Percentiles rank a stretch among this genome's conserved stretches.
These are phyloP conservation scores for Balamuthia mandrillaris DNA, from an alignment of 208 protist genomes.

Conservation along the genomic window DNA sequence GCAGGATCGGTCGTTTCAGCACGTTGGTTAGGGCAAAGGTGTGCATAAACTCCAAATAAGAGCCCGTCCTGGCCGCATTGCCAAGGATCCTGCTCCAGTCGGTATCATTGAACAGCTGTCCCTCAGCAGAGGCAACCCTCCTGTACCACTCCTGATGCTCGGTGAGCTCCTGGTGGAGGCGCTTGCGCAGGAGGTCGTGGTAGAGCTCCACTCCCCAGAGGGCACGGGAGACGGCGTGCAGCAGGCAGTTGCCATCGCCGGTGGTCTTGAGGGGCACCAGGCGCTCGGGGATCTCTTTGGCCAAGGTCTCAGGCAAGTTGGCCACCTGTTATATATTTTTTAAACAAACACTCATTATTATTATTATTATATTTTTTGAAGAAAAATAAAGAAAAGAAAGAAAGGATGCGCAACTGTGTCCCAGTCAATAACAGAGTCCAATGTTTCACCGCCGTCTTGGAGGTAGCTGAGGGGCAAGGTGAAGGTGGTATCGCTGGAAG, in stretches of 20 bases:
- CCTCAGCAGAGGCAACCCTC: neutral
- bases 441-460: neutral
- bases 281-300: neutral
- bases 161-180: neutral
- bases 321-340: neutral
- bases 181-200: slow-evolving; percentile 28
- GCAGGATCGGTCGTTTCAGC: slow-evolving; percentile 30
- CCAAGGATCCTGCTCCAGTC: slow-evolving; percentile 30
- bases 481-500: slow-evolving; percentile 20
- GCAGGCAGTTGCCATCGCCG: slow-evolving; percentile 50
- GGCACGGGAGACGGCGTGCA: slow-evolving; percentile 42
- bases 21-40: slow-evolving; percentile 40
- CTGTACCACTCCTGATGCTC: slow-evolving; percentile 18
- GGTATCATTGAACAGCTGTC: neutral
- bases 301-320: neutral
- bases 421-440: slow-evolving; percentile 8
- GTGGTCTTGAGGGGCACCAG: slow-evolving; percentile 34
- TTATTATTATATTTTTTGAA: neutral
- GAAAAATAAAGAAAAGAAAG: neutral
- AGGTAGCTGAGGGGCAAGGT: neutral
- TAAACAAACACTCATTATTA: neutral
- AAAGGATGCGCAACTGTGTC: neutral
- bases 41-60: slow-evolving; percentile 43
- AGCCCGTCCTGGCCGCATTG: neutral
- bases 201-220: slow-evolving; percentile 32